These are phyloP conservation scores for Emergomyces pasteurianus DNA, from an alignment of 2,329 filamentous ascomycete species.

Conservation along the genomic window DNA sequence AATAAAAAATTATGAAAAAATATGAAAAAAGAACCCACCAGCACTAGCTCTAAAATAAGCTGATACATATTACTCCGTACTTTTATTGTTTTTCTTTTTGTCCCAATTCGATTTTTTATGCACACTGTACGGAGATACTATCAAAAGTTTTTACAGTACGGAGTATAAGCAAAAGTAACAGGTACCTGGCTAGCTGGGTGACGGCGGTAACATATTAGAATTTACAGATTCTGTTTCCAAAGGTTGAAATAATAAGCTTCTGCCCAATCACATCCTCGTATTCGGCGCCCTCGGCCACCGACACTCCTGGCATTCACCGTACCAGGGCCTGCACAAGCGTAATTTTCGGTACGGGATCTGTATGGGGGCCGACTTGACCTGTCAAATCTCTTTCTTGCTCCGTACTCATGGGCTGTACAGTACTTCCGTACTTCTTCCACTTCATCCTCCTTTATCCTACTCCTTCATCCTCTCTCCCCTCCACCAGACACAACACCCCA, in stretches of 20 bases:
- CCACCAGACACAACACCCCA: background rate
- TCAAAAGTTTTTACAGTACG: too few relatives aligned
- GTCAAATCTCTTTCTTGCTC: too few relatives aligned
- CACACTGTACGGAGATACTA: too few relatives aligned
- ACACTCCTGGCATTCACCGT: too few relatives aligned
- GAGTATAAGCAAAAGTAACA: background rate
- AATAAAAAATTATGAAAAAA: too few relatives aligned
- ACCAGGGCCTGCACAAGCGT: background rate
- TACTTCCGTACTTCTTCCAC: too few relatives aligned
- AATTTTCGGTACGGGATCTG: background rate
- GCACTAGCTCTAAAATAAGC: background rate
- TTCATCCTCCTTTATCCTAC: too few relatives aligned
- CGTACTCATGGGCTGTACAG: too few relatives aligned
- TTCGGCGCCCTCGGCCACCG: background rate
- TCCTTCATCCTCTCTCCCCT: background rate
- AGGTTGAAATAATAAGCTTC: background rate
- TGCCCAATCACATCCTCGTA: background rate
- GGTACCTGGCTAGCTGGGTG: background rate
- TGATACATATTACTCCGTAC: too few relatives aligned
- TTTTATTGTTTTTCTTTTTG: too few relatives aligned
- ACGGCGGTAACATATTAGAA: background rate
- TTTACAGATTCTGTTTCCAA: background rate
- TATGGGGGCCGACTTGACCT: too few relatives aligned
- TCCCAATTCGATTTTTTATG: too few relatives aligned
- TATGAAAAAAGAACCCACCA: background rate